Conservation (phyloP, 208 protist genomes). For the Plasmodiophora brassicae region DNA sequence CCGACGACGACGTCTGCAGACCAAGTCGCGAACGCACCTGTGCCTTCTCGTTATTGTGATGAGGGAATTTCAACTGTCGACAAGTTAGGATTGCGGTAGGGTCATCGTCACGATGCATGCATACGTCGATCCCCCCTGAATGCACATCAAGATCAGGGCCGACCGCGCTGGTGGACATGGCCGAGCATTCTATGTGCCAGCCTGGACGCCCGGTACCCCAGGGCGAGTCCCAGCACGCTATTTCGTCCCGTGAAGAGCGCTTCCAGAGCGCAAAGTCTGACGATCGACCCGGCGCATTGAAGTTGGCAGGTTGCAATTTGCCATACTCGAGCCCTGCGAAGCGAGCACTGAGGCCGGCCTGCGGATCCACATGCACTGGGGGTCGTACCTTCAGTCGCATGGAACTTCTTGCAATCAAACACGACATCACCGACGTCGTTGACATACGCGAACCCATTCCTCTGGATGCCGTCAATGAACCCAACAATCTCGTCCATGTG, state of each 20-base stretch:
- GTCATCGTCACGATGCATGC: neutral
- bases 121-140: conserved; percentile 66
- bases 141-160: conserved; percentile 68
- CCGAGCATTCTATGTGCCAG: conserved; percentile 99
- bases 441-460: neutral
- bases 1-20: too few species aligned
- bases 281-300: neutral
- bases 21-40: too few species aligned
- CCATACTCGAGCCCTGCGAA: neutral
- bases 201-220: conserved; percentile 86
- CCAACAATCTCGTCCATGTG: neutral
- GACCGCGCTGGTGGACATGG: conserved; percentile 86
- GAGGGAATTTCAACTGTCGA: conserved; percentile 88
- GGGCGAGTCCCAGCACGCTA: conserved; percentile 36
- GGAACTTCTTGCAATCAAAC: neutral
- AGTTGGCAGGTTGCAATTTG: neutral
- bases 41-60: conserved; percentile 98
- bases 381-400: neutral
- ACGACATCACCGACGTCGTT: neutral
- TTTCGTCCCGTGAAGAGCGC: neutral
- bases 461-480: neutral
- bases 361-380: neutral
- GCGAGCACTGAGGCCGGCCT: neutral
- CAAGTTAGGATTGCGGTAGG: too few species aligned
- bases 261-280: neutral